phyloP scores from a whole-genome alignment of 176 grass and related monocot genomes.

The Luzula sylvatica region DNA sequence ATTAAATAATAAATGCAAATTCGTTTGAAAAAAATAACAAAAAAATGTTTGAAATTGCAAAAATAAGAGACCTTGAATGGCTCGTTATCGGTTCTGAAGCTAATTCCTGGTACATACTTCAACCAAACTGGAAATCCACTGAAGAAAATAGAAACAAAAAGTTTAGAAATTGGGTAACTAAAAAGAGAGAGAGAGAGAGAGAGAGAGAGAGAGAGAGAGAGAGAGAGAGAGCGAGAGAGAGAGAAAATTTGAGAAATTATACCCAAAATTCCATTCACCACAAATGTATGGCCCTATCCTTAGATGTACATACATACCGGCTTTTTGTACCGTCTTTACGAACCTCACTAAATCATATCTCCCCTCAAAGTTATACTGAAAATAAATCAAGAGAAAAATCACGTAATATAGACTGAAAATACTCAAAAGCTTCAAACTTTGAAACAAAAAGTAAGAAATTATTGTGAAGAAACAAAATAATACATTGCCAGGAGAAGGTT shows the following conservation, averaged over 20 bases:
- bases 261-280: conserved; percentile 99
- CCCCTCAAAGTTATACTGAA: conserved; percentile 90
- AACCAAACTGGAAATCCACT: conserved; percentile 98
- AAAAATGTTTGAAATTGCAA: not conserved
- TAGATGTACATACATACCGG: conserved; percentile 85
- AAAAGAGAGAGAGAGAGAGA: conserved; percentile 13
- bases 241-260: conserved; percentile 14
- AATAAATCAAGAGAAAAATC: conserved; percentile 12
- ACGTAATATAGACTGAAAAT: not conserved
- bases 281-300: conserved; percentile 96
- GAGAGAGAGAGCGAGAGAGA: not conserved
- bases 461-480: not conserved
- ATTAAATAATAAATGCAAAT: not conserved
- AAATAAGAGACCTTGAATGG: conserved; percentile 72
- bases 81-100: conserved; percentile 95
- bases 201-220: conserved; percentile 4
- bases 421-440: not conserved
- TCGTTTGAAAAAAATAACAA: conserved; percentile 26
- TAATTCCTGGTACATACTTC: conserved; percentile 98
- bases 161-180: too few relatives aligned
- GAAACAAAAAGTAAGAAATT: not conserved
- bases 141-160: conserved; percentile 11
- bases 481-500: conserved; percentile 88
- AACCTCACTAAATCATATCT: conserved; percentile 99
- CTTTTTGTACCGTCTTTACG: conserved; percentile 76